A percentile compares a stretch with the other conserved stretches of the same genome.
phyloP scores from a whole-genome alignment of 768 basidiomycete species.

The Psilocybe cyanescens region DNA sequence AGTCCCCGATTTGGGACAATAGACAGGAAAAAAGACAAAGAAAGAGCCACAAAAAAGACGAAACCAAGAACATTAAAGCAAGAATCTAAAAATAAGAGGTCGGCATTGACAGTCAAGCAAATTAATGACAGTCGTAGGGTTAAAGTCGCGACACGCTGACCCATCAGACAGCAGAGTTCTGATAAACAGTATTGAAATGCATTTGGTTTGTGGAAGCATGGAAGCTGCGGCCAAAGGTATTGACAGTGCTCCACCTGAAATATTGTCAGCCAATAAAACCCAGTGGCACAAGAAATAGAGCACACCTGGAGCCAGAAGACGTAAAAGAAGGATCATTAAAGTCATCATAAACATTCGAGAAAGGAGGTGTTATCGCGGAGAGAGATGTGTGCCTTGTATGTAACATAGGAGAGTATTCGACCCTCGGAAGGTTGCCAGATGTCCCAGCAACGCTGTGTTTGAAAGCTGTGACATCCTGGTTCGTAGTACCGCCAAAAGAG shows the following conservation, averaged over 20 bases:
- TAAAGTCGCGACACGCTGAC: background rate
- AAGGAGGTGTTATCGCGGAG: conserved; percentile 14
- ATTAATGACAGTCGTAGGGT: background rate
- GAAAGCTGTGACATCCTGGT: background rate
- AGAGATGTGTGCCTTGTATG: conserved; percentile 17
- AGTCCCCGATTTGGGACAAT: background rate
- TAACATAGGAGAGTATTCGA: background rate
- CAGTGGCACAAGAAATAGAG: background rate
- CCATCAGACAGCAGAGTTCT: conserved; percentile 11
- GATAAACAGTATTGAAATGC: conserved; percentile 12
- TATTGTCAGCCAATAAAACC: background rate
- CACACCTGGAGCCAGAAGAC: conserved; percentile 7
- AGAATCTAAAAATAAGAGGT: background rate
- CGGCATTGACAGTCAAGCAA: background rate
- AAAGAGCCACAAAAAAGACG: background rate
- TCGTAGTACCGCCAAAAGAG: background rate
- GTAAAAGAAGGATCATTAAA: background rate
- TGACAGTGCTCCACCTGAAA: conserved; percentile 7
- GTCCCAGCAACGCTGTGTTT: background rate
- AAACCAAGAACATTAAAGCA: background rate
- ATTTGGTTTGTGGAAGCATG: conserved; percentile 8
- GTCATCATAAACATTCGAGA: conserved; percentile 17
- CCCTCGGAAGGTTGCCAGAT: background rate
- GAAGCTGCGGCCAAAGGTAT: background rate
- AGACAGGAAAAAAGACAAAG: background rate